Conservation (phyloP, 345 rosid genomes). For the Melaleuca quinquenervia region DNA sequence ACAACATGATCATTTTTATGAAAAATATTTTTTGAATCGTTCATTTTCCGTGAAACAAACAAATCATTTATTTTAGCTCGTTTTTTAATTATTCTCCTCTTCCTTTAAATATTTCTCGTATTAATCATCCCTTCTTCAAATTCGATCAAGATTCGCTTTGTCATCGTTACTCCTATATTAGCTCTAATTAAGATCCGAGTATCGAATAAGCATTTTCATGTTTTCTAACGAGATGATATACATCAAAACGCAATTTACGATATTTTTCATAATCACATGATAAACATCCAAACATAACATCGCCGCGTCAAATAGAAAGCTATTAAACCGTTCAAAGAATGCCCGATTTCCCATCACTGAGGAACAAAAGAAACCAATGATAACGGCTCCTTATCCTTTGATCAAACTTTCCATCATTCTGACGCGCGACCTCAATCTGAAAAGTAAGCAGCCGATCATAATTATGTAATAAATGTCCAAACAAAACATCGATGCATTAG, state of each 20-base stretch:
- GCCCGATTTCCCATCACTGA: background rate
- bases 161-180: too few relatives aligned
- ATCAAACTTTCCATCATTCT: background rate
- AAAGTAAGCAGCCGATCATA: too few relatives aligned
- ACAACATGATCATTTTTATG: too few relatives aligned
- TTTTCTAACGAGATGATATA: too few relatives aligned
- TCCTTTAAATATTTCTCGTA: background rate
- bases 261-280: too few relatives aligned
- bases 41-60: background rate
- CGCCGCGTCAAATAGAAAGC: rapidly evolving
- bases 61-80: too few relatives aligned
- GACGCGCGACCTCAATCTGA: background rate
- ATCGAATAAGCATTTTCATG: background rate
- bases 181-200: background rate
- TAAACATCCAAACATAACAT: rapidly evolving
- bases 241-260: rapidly evolving
- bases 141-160: background rate
- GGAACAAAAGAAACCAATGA: background rate
- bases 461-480: too few relatives aligned
- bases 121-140: background rate
- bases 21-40: too few relatives aligned
- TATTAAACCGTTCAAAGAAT: background rate
- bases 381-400: rapidly evolving
- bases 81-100: background rate
- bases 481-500: too few relatives aligned